phyloP scores from a whole-genome alignment of 306 rosid genomes.

The Quillaja saponaria region DNA sequence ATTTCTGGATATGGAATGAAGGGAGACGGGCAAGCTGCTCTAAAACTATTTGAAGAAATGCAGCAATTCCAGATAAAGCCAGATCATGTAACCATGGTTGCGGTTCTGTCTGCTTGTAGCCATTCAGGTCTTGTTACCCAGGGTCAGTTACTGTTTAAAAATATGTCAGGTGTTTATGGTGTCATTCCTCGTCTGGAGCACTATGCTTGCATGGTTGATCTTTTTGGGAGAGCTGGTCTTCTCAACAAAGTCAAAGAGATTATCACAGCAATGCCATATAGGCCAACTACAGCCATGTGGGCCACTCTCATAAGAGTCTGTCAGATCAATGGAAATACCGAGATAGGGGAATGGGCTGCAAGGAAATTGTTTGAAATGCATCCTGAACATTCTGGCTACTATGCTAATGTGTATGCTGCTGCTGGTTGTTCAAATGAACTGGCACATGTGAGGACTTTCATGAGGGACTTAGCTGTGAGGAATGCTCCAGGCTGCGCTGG shows the following conservation, averaged over 20 bases:
- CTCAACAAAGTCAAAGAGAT: slow-evolving; percentile 58
- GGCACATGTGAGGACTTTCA: slow-evolving; percentile 69
- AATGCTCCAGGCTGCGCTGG: slow-evolving; percentile 80
- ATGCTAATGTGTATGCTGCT: slow-evolving; percentile 89
- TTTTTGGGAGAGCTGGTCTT: slow-evolving; percentile 87
- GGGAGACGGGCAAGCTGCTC: slow-evolving; percentile 72
- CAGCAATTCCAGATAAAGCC: slow-evolving; percentile 52
- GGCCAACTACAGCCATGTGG: slow-evolving; percentile 93
- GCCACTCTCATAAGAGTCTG: slow-evolving; percentile 84
- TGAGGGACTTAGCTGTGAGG: slow-evolving; percentile 77
- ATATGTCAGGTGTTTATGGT: slow-evolving; percentile 55
- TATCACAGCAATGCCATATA: slow-evolving; percentile 71
- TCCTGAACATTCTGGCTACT: slow-evolving; percentile 73
- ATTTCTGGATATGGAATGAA: slow-evolving; percentile 79
- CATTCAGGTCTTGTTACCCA: slow-evolving; percentile 74
- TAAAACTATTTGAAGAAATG: slow-evolving; percentile 83
- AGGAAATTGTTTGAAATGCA: slow-evolving; percentile 74
- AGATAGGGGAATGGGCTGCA: slow-evolving; percentile 86
- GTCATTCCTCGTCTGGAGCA: slow-evolving; percentile 67
- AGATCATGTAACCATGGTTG: slow-evolving; percentile 80
- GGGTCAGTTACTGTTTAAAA: slow-evolving; percentile 56
- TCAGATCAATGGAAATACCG: slow-evolving; percentile 60
- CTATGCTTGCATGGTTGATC: slow-evolving; percentile 81
- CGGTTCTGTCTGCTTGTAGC: slow-evolving; percentile 79
- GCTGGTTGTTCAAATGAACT: slow-evolving; percentile 74